Evolutionary conservation across 306 rosid species (phyloP), one percentile per base, ranked within the genome.

Genomic region (Inga laurina): DNA sequence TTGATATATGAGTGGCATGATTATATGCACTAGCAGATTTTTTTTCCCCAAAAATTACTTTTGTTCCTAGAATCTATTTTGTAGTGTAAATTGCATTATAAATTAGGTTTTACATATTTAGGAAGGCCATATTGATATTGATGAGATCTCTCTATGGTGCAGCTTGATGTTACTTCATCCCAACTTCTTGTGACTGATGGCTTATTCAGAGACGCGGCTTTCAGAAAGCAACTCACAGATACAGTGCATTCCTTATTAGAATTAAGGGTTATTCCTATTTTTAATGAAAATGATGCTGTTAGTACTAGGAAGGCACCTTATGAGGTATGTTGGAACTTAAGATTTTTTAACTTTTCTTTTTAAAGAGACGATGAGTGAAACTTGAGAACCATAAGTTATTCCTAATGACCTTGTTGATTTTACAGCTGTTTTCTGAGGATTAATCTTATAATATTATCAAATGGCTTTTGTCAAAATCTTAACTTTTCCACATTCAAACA

Each of bases 211-310:
- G 96, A 93, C 81, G 64, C 85, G 51, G 97, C 80, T 77, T 96
- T 96, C 86, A 88, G 95, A 90, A 84, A 88, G 80, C 97, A 92
- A 83, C 94, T 96, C 51, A 87, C 92, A 9, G 98, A 93, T 21
- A 96, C 99, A 6, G 94, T 96, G 54, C 79, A 83, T 82, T 82
- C 97, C 3, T 84, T 96, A 79, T 83, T 96, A 57, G 84, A 83
- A 35, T 82, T 85, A 80, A 91, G 91, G 89, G 98, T 90, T 75
- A 90, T 96, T 80, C 99, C 99, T 72, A 90, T 96, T 84, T 96
- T 96, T 90, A 96, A 96, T 81, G 98, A 96, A 86, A 96, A 96
- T 80, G 99, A 96, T 79, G 99, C 99, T 71, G 97, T 96, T 75
- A 96, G 99, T 77, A 92, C 97, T 61, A 93, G 98, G 89, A 91